phyloP scores from a whole-genome alignment of 75 land plant genomes.

The Selaginella tamariscina region DNA sequence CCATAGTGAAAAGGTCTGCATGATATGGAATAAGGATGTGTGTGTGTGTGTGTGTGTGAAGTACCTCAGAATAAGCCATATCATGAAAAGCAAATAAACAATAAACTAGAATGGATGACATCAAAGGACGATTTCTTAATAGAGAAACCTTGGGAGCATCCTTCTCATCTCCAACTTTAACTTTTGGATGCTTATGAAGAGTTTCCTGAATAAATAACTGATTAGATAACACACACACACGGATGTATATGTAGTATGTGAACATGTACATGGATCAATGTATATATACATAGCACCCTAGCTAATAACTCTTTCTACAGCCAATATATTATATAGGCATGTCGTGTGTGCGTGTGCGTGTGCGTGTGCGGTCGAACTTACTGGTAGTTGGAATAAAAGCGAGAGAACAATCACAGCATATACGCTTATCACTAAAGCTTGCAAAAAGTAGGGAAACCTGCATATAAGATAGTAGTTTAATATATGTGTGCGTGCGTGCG shows the following conservation, averaged over 20 bases:
- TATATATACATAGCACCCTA: too few species aligned
- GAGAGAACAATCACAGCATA: background rate
- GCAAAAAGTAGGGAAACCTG: background rate
- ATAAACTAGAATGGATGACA: slow-evolving; percentile 52
- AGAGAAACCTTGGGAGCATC: slow-evolving; percentile 22
- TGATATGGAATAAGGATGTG: background rate
- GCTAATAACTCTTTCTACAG: too few species aligned
- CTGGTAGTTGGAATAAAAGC: background rate
- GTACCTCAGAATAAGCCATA: slow-evolving; percentile 73
- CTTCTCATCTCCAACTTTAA: background rate
- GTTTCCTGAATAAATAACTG: background rate
- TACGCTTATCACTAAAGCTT: background rate
- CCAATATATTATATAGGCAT: too few species aligned
- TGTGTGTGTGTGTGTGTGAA: background rate
- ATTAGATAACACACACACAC: background rate
- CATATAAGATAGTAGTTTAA: background rate
- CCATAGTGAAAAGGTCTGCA: slow-evolving; percentile 78
- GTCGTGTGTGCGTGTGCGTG: too few species aligned
- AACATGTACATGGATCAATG: too few species aligned
- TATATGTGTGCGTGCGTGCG: background rate
- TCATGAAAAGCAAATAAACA: slow-evolving; percentile 57
- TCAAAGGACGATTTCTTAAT: slow-evolving; percentile 51
- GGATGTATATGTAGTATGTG: too few species aligned
- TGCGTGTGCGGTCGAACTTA: too few species aligned
- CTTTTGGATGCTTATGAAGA: background rate